Conservation (phyloP, 1,139 yeast genomes). For the Candida dubliniensis region DNA sequence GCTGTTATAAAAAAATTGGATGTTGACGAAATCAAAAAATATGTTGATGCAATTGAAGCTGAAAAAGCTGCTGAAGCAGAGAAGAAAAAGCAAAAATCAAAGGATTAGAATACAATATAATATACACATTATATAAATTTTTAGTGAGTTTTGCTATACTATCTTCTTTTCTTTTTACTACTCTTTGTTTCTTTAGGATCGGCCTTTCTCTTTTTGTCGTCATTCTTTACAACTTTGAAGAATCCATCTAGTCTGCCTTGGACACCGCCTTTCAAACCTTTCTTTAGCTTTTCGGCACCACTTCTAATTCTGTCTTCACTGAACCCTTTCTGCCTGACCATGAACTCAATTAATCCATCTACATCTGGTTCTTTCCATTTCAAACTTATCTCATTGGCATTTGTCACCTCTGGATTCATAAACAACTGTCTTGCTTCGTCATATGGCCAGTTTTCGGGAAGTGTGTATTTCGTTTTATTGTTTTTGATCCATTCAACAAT, state of each 20-base stretch:
- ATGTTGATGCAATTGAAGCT: conserved; percentile 82
- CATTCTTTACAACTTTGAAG: conserved; percentile 65
- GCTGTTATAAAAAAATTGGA: conserved; percentile 53
- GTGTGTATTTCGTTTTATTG: conserved; percentile 65
- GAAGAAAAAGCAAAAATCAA: conserved; percentile 64
- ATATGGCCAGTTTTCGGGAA: conserved; percentile 96
- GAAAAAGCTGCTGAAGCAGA: conserved; percentile 92
- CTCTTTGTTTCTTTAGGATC: conserved; percentile 19
- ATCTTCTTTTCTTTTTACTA: conserved; percentile 19
- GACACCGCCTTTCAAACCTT: conserved; percentile 79
- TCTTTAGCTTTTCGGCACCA: conserved; percentile 83
- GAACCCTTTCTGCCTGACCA: conserved; percentile 80
- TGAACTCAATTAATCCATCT: conserved; percentile 69
- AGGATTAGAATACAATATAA: conserved; percentile 16
- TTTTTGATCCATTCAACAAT: conserved; percentile 63
- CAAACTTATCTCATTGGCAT: conserved; percentile 59
- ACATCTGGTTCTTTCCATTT: conserved; percentile 81
- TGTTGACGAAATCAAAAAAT: conserved; percentile 71
- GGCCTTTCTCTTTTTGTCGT: conserved; percentile 26
- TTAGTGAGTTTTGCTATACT: background rate
- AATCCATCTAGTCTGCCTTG: conserved; percentile 94
- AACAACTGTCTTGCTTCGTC: conserved; percentile 85
- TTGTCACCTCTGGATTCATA: conserved; percentile 72
- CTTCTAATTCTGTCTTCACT: conserved; percentile 86
- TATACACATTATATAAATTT: background rate